Evolutionary conservation across 2,329 filamentous ascomycete genomes (phyloP).

Genomic region (Penicillium brasilianum): DNA sequence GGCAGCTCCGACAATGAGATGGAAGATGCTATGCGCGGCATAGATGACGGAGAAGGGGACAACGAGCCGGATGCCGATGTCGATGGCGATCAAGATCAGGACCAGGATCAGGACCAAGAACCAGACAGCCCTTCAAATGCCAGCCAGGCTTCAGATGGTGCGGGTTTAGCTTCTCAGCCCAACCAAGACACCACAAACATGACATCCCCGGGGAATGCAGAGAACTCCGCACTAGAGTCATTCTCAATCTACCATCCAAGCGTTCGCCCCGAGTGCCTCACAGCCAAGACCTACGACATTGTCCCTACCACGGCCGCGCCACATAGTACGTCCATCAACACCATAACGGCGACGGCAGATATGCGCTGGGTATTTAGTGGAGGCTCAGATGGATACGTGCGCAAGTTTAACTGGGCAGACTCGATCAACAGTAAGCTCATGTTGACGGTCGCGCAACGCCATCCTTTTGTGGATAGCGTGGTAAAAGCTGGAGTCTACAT

Average conservation of each 20-base stretch:
- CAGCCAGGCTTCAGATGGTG: constrained; percentile 46
- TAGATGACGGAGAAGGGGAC: constrained; percentile 46
- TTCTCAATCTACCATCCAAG: constrained; percentile 60
- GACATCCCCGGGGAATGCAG: constrained; percentile 52
- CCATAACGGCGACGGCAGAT: constrained; percentile 88
- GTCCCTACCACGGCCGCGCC: constrained; percentile 96
- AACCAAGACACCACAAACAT: constrained; percentile 54
- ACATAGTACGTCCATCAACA: constrained; percentile 93
- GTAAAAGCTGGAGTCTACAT: constrained; percentile 92
- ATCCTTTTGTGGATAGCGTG: constrained; percentile 97
- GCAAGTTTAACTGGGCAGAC: constrained; percentile 93
- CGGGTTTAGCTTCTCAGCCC: constrained; percentile 42
- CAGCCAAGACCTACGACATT: constrained; percentile 85
- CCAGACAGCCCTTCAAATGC: constrained; percentile 47
- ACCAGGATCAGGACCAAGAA: constrained; percentile 39
- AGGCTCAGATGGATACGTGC: constrained; percentile 91
- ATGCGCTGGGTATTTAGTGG: constrained; percentile 95
- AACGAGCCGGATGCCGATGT: constrained; percentile 40
- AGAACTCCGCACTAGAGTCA: constrained; percentile 38
- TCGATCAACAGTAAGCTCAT: constrained; percentile 94
- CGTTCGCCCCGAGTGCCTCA: constrained; percentile 78
- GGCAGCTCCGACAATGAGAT: constrained; percentile 56
- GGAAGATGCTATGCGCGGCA: constrained; percentile 52
- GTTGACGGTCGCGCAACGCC: constrained; percentile 90
- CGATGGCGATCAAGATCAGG: constrained; percentile 23